Base-by-base conservation (phyloP, 139 green algal species). In the Chlamydomonas incerta region DNA sequence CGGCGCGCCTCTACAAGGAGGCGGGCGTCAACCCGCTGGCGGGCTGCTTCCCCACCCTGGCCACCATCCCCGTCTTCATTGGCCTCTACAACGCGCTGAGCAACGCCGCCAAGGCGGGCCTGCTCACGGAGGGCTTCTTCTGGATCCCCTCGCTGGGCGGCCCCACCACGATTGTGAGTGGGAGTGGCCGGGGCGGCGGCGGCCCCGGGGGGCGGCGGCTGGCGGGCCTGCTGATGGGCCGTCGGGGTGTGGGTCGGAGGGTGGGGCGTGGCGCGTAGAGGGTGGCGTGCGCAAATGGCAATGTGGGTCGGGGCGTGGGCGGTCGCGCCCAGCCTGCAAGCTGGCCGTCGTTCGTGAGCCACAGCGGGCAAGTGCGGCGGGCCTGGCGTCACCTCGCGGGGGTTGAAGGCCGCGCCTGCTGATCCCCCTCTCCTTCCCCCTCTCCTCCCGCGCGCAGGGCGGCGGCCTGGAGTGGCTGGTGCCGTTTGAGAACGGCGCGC, bases 51-150 rank as follows among this genome's bases (percentile, higher is more conserved):
- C 96, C 96, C 11, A 95, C 95, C 0, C 82, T 99, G 33, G 96
- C 95, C 35, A 98, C 96, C 74, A 97, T 99, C 87, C 96, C 96
- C 26, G 93, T 99, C 74, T 98, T 98, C 91, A 96, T 96, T 67
- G 96, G 96, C 15, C 92, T 99, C 5, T 99, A 97, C 92, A 95
- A 76, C 50, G 80, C 89, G n/a, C 83, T 92, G 2, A 88, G 70
- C 33, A 90, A 93, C 68, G 90, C 92, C 9, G 90, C 91, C 17
- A 91, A 87, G 26, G 88, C 91, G 50, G 91, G 91, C 21, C 81
- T 95, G 29, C 69, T 94, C 6, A 86, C 80, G 28, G 87, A 98
- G 75, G 95, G 93, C 46, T 99, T 98, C 92, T 97, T 96, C 91
- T 99, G 95, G 94, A 96, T 99, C 76, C 96, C 96, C 23, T 94